A percentile compares a stretch with the other conserved stretches of the same genome.
These are phyloP conservation scores for Metarhizium album DNA, from an alignment of 2,329 filamentous ascomycete species.

Conservation along the genomic window DNA sequence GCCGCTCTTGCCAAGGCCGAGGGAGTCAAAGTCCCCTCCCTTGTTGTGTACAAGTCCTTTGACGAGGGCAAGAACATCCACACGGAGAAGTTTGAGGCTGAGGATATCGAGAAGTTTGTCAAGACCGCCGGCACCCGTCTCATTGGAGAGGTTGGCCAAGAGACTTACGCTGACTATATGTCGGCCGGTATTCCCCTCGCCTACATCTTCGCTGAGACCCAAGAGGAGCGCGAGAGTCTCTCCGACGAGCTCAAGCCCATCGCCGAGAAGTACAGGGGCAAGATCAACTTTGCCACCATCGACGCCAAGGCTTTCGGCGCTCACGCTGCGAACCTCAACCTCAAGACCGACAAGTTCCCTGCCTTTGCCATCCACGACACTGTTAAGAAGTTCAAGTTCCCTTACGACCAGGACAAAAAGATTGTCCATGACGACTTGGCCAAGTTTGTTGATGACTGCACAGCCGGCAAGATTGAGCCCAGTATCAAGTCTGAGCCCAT, in stretches of 20 bases:
- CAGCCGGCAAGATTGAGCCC: conserved; percentile 78
- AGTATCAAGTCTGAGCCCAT: conserved; percentile 98
- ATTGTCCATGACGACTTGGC: conserved; percentile 62
- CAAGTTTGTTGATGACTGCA: conserved; percentile 77
- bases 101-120: conserved; percentile 71
- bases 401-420: conserved; percentile 75
- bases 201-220: conserved; percentile 92
- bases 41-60: conserved; percentile 95
- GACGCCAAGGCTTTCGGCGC: conserved; percentile 90
- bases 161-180: conserved; percentile 96
- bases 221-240: conserved; percentile 77
- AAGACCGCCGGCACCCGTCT: conserved; percentile 79
- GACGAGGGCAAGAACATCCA: conserved; percentile 91
- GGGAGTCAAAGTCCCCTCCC: conserved; percentile 73
- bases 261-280: conserved; percentile 85
- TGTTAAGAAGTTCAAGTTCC: conserved; percentile 93
- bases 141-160: conserved; percentile 90
- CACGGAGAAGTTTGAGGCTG: conserved; percentile 66
- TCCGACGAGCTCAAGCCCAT: conserved; percentile 70
- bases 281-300: conserved; percentile 96
- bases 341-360: conserved; percentile 89
- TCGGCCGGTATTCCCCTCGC: conserved; percentile 81
- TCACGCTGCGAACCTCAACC: conserved; percentile 93
- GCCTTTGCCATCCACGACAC: conserved; percentile 96
- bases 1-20: conserved; percentile 77